Conservation (phyloP, 2,329 filamentous ascomycete species). For the Microsporum canis region DNA sequence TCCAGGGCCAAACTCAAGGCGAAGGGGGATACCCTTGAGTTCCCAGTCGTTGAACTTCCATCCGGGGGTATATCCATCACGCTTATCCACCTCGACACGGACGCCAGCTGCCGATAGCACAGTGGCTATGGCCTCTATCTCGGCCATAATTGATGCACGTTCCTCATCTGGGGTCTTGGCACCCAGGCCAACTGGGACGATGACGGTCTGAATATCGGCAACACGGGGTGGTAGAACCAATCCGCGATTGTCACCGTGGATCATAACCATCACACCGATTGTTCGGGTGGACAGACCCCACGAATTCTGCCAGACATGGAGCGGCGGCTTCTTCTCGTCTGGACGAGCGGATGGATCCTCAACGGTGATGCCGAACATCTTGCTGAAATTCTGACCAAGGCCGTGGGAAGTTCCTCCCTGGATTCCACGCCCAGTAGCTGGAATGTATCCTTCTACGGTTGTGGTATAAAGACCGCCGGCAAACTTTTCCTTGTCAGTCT, state of each 20-base stretch:
- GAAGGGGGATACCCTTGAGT: constrained; percentile 84
- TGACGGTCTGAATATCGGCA: constrained; percentile 70
- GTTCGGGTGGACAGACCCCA: constrained; percentile 97
- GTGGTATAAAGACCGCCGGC: constrained; percentile 94
- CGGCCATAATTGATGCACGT: constrained; percentile 60
- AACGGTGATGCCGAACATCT: constrained; percentile 97
- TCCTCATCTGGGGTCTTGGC: constrained; percentile 77
- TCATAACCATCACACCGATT: constrained; percentile 98
- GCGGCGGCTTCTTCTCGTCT: constrained; percentile 63
- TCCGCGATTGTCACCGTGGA: constrained; percentile 91
- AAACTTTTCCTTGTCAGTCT: constrained; percentile 98
- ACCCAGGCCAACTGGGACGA: constrained; percentile 87
- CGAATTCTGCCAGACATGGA: constrained; percentile 96
- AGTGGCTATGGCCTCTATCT: constrained; percentile 59
- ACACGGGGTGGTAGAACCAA: constrained; percentile 86
- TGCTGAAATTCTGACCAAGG: constrained; percentile 94
- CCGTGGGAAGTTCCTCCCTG: constrained; percentile 93
- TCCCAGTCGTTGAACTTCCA: constrained; percentile 99
- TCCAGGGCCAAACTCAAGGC: constrained; percentile 91
- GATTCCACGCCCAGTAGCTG: constrained; percentile 87
- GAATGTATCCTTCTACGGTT: constrained; percentile 94
- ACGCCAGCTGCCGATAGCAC: constrained; percentile 62
- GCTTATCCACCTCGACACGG: constrained; percentile 67
- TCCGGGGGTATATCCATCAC: constrained; percentile 82
- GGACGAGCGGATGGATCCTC: constrained; percentile 69